Conservation (phyloP, 352 stramenopile genomes). For the Elongisporangium prolatum region DNA sequence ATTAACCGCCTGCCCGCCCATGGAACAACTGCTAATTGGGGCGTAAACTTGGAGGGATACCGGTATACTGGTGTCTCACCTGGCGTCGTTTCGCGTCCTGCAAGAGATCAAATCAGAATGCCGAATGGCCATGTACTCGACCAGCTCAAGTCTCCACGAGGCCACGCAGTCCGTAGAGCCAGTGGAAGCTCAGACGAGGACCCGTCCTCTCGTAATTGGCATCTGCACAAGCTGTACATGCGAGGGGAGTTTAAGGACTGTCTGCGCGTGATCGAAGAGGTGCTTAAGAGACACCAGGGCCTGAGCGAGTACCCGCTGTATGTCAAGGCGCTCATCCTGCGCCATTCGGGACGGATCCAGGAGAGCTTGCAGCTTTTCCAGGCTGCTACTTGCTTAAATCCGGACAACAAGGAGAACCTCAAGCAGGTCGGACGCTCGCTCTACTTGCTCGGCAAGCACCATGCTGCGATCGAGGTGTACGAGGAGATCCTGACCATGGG, state of each 20-base stretch:
- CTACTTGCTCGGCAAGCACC: conserved; percentile 88
- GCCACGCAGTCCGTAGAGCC: conserved; percentile 19
- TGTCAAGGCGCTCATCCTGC: conserved; percentile 89
- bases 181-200: conserved; percentile 20
- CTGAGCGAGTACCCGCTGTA: conserved; percentile 92
- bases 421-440: conserved; percentile 86
- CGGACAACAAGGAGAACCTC: conserved; percentile 89
- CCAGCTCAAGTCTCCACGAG: conserved; percentile 51
- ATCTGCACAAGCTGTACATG: conserved; percentile 79
- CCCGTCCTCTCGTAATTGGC: conserved; percentile 74
- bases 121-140: conserved; percentile 25
- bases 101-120: neutral
- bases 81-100: conserved; percentile 18
- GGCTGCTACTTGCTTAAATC: conserved; percentile 89
- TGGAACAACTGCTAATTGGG: conserved; percentile 2
- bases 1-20: neutral
- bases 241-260: conserved; percentile 88
- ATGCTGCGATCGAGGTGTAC: conserved; percentile 88
- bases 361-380: conserved; percentile 91
- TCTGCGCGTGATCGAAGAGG: conserved; percentile 85
- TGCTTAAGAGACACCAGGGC: conserved; percentile 77
- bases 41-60: neutral
- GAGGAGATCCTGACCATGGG: conserved; percentile 85
- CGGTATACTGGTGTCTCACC: conserved; percentile 5
- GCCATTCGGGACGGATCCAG: conserved; percentile 86